Conservation (phyloP, 129 eudicot species). For the Artemisia annua region DNA sequence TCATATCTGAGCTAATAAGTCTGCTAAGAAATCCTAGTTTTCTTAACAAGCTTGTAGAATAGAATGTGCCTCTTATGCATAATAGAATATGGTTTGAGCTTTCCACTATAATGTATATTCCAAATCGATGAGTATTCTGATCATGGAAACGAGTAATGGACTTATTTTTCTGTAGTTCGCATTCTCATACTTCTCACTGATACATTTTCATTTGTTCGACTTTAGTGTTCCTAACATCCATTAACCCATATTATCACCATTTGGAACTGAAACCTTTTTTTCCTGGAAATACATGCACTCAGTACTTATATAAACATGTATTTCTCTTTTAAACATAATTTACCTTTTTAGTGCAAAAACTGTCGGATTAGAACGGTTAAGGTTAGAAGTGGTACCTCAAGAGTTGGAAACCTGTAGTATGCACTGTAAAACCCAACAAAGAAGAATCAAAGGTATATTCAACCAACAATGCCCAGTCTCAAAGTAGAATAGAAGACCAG, state of each 20-base stretch:
- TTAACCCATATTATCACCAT: background rate
- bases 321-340: background rate
- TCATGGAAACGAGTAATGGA: background rate
- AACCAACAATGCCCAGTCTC: background rate
- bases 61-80: background rate
- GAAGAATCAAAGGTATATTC: background rate
- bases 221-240: background rate
- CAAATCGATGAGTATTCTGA: background rate
- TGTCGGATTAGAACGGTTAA: background rate
- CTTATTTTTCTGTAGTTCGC: background rate
- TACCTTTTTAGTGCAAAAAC: background rate
- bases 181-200: slow-evolving; percentile 4
- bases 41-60: slow-evolving; percentile 18
- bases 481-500: background rate
- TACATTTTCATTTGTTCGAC: background rate
- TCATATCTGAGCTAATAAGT: background rate
- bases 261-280: background rate
- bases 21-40: slow-evolving; percentile 8
- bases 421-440: background rate
- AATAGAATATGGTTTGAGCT: background rate
- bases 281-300: slow-evolving; percentile 11
- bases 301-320: background rate
- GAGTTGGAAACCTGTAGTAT: background rate
- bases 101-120: background rate
- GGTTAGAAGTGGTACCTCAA: background rate